phyloP scores from a whole-genome alignment of 2,329 filamentous ascomycete genomes.

The Beauveria rudraprayagi region DNA sequence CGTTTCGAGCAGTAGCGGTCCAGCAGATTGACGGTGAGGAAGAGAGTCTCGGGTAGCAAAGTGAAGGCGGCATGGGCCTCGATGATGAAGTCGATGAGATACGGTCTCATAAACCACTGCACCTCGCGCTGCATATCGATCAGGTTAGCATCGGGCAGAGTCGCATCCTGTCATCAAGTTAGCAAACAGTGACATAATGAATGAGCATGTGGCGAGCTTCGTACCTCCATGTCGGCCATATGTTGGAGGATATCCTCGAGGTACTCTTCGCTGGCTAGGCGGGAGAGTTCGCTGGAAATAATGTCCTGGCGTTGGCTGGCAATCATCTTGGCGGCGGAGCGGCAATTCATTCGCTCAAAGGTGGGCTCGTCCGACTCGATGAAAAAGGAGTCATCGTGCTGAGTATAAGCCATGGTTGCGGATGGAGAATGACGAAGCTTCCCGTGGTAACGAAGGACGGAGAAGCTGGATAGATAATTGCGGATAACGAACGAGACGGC shows the following conservation, averaged over 20 bases:
- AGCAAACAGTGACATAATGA: constrained; percentile 22
- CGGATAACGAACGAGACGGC: constrained; percentile 19
- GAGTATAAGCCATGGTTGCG: constrained; percentile 38
- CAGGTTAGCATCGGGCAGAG: constrained; percentile 88
- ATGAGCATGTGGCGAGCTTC: background rate
- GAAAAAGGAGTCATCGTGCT: constrained; percentile 43
- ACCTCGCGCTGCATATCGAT: constrained; percentile 99
- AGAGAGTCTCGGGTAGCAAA: constrained; percentile 87
- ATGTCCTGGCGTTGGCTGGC: constrained; percentile 78
- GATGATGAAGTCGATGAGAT: constrained; percentile 94
- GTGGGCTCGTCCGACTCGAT: constrained; percentile 46
- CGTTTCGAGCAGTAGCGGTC: constrained; percentile 97
- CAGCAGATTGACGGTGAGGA: constrained; percentile 91
- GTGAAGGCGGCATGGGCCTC: constrained; percentile 95
- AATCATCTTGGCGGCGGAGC: constrained; percentile 70
- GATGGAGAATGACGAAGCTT: background rate
- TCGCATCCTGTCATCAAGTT: constrained; percentile 53
- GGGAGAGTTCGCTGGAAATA: constrained; percentile 82
- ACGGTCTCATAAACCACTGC: constrained; percentile 98
- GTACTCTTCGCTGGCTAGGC: constrained; percentile 79
- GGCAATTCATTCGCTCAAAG: constrained; percentile 53
- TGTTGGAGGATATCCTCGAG: constrained; percentile 89
- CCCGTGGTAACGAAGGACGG: constrained; percentile 12
- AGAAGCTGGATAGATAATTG: constrained; percentile 13
- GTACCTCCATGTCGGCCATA: constrained; percentile 88